These are phyloP conservation scores for Botryotinia convoluta DNA, from an alignment of 2,329 filamentous ascomycete species.

Conservation along the genomic window DNA sequence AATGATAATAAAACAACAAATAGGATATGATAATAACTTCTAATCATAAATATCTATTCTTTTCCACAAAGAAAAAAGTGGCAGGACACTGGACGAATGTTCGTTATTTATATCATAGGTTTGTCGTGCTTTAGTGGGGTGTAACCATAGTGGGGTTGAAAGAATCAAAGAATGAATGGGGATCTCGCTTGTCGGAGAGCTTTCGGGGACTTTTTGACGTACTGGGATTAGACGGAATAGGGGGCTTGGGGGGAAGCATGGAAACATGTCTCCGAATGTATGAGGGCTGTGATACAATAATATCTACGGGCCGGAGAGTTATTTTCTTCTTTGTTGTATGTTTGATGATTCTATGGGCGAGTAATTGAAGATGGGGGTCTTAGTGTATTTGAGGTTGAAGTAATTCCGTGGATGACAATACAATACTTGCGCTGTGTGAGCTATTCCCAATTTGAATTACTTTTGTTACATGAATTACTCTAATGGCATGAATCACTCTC, in stretches of 20 bases:
- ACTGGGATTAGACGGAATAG: conserved; percentile 13
- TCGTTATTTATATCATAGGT: neutral
- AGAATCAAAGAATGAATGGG: neutral
- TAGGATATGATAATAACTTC: neutral
- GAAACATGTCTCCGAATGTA: conserved; percentile 21
- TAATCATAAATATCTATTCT: neutral
- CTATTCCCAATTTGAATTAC: neutral
- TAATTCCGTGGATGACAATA: neutral
- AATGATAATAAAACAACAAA: neutral
- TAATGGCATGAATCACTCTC: neutral
- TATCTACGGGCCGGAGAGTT: neutral
- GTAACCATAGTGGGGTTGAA: neutral
- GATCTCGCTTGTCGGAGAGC: conserved; percentile 30
- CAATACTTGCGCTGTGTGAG: neutral
- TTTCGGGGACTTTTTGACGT: conserved; percentile 28
- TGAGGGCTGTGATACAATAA: neutral
- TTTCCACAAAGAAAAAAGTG: neutral
- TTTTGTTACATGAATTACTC: neutral
- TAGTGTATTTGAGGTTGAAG: neutral
- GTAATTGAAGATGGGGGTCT: neutral
- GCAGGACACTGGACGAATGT: neutral
- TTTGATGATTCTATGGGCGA: neutral
- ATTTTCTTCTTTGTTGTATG: neutral
- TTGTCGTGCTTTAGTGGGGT: neutral
- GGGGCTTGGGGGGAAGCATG: neutral